Evolutionary conservation across 75 land plant genomes (phyloP), one percentile per base, ranked within the genome.

Genomic region (Adiantum capillusveneris): DNA sequence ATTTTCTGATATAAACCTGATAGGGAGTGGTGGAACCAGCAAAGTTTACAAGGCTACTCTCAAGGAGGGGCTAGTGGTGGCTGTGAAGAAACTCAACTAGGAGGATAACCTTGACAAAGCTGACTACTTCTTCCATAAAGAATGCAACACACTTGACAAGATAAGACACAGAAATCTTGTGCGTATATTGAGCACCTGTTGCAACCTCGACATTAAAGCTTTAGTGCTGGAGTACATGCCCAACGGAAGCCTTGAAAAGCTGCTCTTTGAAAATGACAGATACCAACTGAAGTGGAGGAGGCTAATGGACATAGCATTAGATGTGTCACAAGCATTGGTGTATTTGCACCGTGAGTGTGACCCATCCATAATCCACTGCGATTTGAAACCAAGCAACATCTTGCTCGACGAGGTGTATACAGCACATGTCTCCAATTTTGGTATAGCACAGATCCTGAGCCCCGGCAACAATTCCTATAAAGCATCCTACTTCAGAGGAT

Each of bases 361-460:
- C 1, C 49, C 84, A 17, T 74, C 60, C 50, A 72, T 90, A 14
- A 72, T 90, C 36, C 96, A 85, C 31, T 88, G 90, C 60, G 96
- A 89, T 71, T 61, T 89, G 6, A 89, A 89, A 61, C 84, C 95
- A 9, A 89, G 81, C 68, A 85, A 85, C 48, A 79, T 90, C 22
- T 78, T 90, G 7, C 77, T 90, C 9, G 84, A 90, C 51, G 70
- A 73, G 0, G 73, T 78, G 46, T 63, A 85, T 72, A 76, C 65
- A 1, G 86, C 87, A 22, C 44, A 72, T 27, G 69, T 90, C 0
- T 25, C 84, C 11, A 86, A 90, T 70, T 83, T 90, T 55, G 96
- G 96, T 0, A 73, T 83, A 51, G 66, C 96, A 16, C 74, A 66
- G 48, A 41, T 85, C 44, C 58, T 75, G 19, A 76, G 49, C 31